Conservation (phyloP, 140 eudicot genomes). For the Oenanthe javanica region DNA sequence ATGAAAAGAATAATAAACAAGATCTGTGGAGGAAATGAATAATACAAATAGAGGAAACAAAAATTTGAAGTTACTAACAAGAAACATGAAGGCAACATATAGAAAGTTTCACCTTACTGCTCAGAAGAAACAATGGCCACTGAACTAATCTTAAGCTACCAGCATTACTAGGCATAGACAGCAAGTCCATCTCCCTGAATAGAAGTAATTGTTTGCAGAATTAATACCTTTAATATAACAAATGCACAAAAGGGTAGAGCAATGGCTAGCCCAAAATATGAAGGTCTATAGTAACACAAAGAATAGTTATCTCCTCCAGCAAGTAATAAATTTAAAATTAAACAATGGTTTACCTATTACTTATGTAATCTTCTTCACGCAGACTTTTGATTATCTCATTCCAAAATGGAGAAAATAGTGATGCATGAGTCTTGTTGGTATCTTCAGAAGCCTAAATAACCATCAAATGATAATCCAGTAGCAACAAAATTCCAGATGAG, state of each 20-base stretch:
- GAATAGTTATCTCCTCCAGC: neutral
- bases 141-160: conserved; percentile 81
- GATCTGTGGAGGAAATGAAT: neutral
- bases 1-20: conserved; percentile 12
- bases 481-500: neutral
- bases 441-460: conserved; percentile 51
- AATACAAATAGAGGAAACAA: neutral
- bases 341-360: conserved; percentile 51
- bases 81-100: conserved; percentile 5
- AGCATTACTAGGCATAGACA: conserved; percentile 90
- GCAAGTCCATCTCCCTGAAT: conserved; percentile 89
- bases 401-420: conserved; percentile 94
- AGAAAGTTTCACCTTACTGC: conserved; percentile 70
- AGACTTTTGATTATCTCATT: conserved; percentile 86
- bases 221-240: conserved; percentile 2
- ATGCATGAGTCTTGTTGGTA: conserved; percentile 63
- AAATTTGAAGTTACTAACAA: neutral
- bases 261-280: neutral
- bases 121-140: conserved; percentile 93
- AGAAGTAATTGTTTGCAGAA: conserved; percentile 7
- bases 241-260: neutral
- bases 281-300: neutral
- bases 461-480: conserved; percentile 10
- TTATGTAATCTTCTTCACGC: conserved; percentile 95
- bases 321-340: neutral